phyloP scores from a whole-genome alignment of 768 basidiomycete species.

The Panaeolus cyanescens region DNA sequence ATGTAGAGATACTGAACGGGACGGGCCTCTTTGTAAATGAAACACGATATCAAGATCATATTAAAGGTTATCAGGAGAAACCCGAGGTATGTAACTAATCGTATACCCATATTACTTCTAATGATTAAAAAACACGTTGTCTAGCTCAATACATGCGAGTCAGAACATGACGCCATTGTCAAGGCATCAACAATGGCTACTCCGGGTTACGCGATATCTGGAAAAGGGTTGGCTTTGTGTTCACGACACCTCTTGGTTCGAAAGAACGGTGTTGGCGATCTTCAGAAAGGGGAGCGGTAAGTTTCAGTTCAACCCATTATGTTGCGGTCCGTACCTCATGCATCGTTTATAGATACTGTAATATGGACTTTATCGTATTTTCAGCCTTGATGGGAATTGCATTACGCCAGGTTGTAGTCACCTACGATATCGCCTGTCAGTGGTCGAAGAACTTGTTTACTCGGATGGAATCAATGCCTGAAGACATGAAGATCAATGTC shows the following conservation, averaged over 20 bases:
- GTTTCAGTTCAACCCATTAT: background rate
- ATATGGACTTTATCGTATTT: constrained; percentile 14
- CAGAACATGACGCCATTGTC: constrained; percentile 16
- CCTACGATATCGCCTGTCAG: constrained; percentile 15
- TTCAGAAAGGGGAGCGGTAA: background rate
- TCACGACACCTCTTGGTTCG: background rate
- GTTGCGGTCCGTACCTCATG: background rate
- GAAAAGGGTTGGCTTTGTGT: no score
- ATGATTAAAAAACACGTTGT: background rate
- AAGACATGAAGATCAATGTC: constrained; percentile 7
- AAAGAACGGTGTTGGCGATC: constrained; percentile 4
- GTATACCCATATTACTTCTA: background rate
- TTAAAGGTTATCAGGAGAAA: constrained; percentile 11
- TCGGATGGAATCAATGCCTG: constrained; percentile 4
- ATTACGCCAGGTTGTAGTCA: constrained; percentile 5
- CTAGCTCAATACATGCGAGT: constrained; percentile 19
- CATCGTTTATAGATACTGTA: constrained; percentile 11
- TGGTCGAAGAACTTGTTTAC: background rate
- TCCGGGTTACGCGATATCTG: constrained; percentile 11
- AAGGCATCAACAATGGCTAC: constrained; percentile 7
- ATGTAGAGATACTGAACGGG: constrained; percentile 16
- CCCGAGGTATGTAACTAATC: constrained; percentile 14
- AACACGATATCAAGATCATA: constrained; percentile 7
- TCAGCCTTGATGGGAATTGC: constrained; percentile 6
- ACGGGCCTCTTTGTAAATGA: constrained; percentile 12